phyloP scores from a whole-genome alignment of 2,329 filamentous ascomycete species.

The Capronia coronata region DNA sequence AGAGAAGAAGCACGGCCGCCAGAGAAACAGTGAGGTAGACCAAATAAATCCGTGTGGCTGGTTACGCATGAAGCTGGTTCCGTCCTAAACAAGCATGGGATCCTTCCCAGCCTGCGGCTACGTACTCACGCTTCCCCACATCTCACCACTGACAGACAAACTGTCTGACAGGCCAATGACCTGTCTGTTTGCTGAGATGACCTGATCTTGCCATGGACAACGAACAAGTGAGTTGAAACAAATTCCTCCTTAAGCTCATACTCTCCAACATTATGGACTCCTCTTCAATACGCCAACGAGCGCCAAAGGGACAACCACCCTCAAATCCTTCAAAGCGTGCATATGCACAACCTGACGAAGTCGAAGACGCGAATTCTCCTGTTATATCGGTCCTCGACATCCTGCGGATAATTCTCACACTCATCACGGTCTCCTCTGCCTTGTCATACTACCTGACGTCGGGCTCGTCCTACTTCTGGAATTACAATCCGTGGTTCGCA shows the following conservation, averaged over 20 bases:
- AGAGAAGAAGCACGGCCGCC: background rate
- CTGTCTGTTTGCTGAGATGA: background rate
- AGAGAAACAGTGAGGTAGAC: background rate
- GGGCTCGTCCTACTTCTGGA: conserved; percentile 65
- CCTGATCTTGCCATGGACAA: background rate
- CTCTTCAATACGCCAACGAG: conserved; percentile 13
- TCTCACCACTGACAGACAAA: conserved; percentile 5
- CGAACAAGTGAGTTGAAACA: background rate
- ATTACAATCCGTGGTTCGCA: conserved; percentile 58
- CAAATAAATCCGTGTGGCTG: conserved; percentile 4
- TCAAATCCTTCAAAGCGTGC: background rate
- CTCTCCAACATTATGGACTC: conserved; percentile 7
- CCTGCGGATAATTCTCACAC: conserved; percentile 61
- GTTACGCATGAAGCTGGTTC: conserved; percentile 1
- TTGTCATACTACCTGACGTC: conserved; percentile 71
- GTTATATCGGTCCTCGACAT: conserved; percentile 54
- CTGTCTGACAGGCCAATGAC: background rate
- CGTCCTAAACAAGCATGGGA: conserved; percentile 3
- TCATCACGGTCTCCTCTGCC: conserved; percentile 59
- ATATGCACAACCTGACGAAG: conserved; percentile 7
- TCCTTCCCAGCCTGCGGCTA: conserved; percentile 11
- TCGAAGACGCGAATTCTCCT: conserved; percentile 19
- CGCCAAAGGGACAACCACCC: conserved; percentile 3
- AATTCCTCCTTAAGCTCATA: background rate
- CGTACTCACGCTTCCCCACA: conserved; percentile 4